Evolutionary conservation across 805 yeast genomes (phyloP), one percentile per base, ranked within the genome.

Genomic region (Kodamaea sagamina): DNA sequence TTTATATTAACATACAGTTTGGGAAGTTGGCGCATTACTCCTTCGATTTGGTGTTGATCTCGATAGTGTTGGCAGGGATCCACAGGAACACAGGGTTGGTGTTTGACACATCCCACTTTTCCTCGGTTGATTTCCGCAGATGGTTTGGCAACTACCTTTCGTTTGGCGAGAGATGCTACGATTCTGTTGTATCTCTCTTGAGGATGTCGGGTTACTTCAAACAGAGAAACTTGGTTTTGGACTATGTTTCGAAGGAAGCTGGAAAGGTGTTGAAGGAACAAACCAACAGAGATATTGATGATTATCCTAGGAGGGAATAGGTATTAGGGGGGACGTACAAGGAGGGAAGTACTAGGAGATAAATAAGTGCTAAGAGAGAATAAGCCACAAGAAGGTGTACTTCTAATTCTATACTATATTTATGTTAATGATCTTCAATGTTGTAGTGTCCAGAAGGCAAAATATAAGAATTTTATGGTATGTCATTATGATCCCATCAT

Each of bases 41-140:
- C 0, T 55, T 89, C 43, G 97, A 90, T 58, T 74, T 89, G 49
- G 79, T 90, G 3, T 70, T 90, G 45, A 68, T 88, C 6, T 86
- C 96, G 2, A 79, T 93, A 60, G 71, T 90, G 10, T 68, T 92
- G 34, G 96, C 97, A 0, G 96, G 96, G 3, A 75, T 90, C 41
- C 84, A 88, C 59, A 77, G 89, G 48, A 82, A 86, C 48, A 86
- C 96, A 0, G 97, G 97, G 0, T 70, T 82, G 36, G 77, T 76
- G 47, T 60, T 81, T 62, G 72, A 79, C 58, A 71, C 82, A 6
- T 56, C 68, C 24, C 59, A 63, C 40, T 71, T 80, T 42, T 79
- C 79, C 13, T 74, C 82, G 48, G 55, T 61, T 47, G 63, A 63
- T 45, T 52, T 75, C 50, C 66, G 79, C 9, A 61, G 67, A 25